A percentile compares a stretch with the other conserved stretches of the same genome.
Evolutionary conservation across 2,329 filamentous ascomycete genomes (phyloP).

Genomic region (Xylaria digitata): DNA sequence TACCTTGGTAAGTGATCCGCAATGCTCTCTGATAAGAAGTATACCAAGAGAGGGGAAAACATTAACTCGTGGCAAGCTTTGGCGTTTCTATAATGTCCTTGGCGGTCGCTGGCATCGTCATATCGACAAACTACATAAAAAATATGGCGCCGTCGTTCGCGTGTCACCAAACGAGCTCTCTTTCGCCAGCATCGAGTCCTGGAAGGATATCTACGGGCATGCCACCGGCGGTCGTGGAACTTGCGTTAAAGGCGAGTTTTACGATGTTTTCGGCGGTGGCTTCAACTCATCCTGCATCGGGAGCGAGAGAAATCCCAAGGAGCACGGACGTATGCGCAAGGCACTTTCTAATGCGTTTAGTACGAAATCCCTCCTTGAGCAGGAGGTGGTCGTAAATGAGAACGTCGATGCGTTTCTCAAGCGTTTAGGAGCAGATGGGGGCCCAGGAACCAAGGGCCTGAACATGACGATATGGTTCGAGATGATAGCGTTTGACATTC

Average conservation of each 20-base stretch:
- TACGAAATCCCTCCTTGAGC: background rate
- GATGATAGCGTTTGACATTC: background rate
- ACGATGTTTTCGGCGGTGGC: slow-evolving; percentile 24
- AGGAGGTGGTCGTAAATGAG: background rate
- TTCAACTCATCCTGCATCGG: slow-evolving; percentile 32
- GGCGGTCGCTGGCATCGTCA: background rate
- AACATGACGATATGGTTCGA: background rate
- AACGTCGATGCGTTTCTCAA: background rate
- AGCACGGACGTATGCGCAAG: slow-evolving; percentile 26
- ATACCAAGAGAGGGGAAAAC: no score
- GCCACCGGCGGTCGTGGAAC: background rate
- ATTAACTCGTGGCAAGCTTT: no score
- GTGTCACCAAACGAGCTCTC: slow-evolving; percentile 40
- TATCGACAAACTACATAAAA: background rate
- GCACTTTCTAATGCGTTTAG: background rate
- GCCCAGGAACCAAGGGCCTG: background rate
- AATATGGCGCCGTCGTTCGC: slow-evolving; percentile 31
- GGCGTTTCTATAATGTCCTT: background rate
- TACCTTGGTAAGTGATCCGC: no score
- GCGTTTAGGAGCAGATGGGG: background rate
- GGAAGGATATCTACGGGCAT: slow-evolving; percentile 40
- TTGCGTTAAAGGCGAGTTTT: slow-evolving; percentile 26
- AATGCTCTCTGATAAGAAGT: no score
- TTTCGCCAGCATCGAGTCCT: slow-evolving; percentile 31
- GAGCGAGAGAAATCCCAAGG: slow-evolving; percentile 30